Conservation (phyloP, 768 basidiomycete species). For the Trametes cingulata region DNA sequence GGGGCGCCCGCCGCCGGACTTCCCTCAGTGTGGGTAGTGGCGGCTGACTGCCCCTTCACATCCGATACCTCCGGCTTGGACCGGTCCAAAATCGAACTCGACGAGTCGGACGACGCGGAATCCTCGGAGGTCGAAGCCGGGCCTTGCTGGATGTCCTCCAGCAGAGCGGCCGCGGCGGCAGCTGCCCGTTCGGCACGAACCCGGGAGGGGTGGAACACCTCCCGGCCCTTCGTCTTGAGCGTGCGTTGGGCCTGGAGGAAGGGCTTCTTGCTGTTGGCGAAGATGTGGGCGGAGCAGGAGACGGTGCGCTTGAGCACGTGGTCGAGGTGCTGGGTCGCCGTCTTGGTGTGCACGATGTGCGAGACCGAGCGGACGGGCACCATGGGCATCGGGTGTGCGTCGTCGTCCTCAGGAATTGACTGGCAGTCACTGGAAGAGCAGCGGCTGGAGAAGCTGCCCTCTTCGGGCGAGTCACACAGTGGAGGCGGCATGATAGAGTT, state of each 20-base stretch:
- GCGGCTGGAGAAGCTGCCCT: too few relatives aligned
- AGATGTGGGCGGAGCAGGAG: slow-evolving; percentile 4
- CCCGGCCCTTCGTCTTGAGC: background rate
- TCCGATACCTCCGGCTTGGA: background rate
- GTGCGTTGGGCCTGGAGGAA: background rate
- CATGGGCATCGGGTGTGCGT: background rate
- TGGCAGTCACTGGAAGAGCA: too few relatives aligned
- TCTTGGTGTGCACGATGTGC: background rate
- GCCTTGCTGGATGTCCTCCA: too few relatives aligned
- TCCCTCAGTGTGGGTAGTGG: background rate
- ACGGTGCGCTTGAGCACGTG: background rate
- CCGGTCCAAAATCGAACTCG: background rate
- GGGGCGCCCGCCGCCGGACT: background rate
- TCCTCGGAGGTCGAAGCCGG: background rate
- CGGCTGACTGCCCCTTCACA: background rate
- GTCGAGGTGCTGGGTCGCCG: background rate
- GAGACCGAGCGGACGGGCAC: background rate
- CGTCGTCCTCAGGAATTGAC: background rate
- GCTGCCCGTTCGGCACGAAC: background rate
- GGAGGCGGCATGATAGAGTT: too few relatives aligned
- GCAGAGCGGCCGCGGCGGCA: background rate
- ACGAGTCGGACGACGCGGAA: background rate
- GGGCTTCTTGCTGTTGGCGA: background rate
- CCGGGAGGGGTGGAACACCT: background rate
- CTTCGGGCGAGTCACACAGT: too few relatives aligned